Base-by-base conservation (phyloP, 2,329 filamentous ascomycete genomes). In the Mycosphaerella sp. region DNA sequence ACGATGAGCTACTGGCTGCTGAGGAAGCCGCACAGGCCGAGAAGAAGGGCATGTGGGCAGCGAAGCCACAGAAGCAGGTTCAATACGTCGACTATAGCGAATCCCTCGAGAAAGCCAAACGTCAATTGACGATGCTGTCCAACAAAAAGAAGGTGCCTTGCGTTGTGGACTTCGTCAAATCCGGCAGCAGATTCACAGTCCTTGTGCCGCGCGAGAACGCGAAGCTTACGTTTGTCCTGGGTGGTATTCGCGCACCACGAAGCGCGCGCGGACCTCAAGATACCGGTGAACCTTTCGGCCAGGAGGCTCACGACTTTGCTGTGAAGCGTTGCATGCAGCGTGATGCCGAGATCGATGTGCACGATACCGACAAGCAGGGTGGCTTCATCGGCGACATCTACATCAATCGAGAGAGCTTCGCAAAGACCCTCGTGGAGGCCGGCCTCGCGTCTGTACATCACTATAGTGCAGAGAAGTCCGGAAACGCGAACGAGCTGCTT, bases 381-480 rank as follows among this genome's bases (percentile, higher is more conserved):
- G 93, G 93, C 38, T 98, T 98, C 77, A 97, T 98, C 63, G 93
- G 93, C 52, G 88, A 89, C 11, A 79, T 98, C 23, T 96, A 90
- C 71, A 82, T 98, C 70, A 92, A 90, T 77, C 87, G 91, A 50
- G 92, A 97, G 74, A 97, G 88, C 76, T 95, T 98, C 68, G 89
- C 91, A 66, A 96, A 95, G 77, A 72, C 89, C 2, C 80, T 98
- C 1, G 83, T 98, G 1, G 93, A 97, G 72, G 93, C 98, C 73
- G 93, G 93, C 58, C 79, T 96, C 31, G 92, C 93, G 12, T 86
- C 86, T 17, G 92, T 98, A 12, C 92, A 97, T 70, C 84, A 86
- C 53, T 97, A 95, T 75, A 96, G 92, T 23, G 93, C 93, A 0
- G 92, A 98, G 75, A 95, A 95, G 77, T 87, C 89, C 12, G 92